Conservation (phyloP, 257 asterid genomes). For the Mitragyna speciosa region DNA sequence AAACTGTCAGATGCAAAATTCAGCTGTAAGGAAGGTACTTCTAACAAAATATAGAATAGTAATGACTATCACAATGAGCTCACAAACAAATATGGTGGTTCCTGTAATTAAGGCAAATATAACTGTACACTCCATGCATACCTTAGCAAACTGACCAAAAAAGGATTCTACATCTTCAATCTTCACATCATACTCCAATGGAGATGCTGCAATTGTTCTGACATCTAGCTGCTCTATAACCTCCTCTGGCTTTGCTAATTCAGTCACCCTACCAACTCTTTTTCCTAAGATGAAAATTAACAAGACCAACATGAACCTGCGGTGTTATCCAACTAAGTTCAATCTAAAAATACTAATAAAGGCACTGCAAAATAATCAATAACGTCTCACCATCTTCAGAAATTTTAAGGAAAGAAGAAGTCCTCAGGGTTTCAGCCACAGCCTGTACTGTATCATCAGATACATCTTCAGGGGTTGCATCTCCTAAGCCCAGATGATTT, state of each 20-base stretch:
- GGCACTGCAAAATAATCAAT: not conserved
- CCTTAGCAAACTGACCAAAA: slow-evolving; percentile 71
- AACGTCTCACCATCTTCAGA: slow-evolving; percentile 82
- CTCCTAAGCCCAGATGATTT: slow-evolving; percentile 69
- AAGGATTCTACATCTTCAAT: slow-evolving; percentile 79
- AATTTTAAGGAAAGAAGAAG: slow-evolving; percentile 71
- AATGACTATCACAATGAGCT: not conserved
- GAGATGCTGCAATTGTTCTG: slow-evolving; percentile 85
- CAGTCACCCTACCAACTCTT: slow-evolving; percentile 74
- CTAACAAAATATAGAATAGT: not conserved
- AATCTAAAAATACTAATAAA: not conserved
- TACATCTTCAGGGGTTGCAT: slow-evolving; percentile 68
- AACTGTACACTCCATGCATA: slow-evolving; percentile 6
- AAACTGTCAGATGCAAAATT: not conserved
- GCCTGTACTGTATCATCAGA: slow-evolving; percentile 63
- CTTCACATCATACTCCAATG: slow-evolving; percentile 71
- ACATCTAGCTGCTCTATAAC: slow-evolving; percentile 74
- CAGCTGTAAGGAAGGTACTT: not conserved
- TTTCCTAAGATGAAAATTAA: slow-evolving; percentile 41
- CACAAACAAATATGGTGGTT: not conserved
- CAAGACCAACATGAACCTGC: not conserved
- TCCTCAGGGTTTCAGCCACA: slow-evolving; percentile 72
- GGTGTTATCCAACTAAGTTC: not conserved
- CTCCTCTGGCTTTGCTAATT: slow-evolving; percentile 76
- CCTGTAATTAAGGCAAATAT: not conserved